Percentiles rank a stretch among this genome's conserved stretches.
Evolutionary conservation across 2,329 filamentous ascomycete species (phyloP).

Genomic region (Biscogniauxia sp.): DNA sequence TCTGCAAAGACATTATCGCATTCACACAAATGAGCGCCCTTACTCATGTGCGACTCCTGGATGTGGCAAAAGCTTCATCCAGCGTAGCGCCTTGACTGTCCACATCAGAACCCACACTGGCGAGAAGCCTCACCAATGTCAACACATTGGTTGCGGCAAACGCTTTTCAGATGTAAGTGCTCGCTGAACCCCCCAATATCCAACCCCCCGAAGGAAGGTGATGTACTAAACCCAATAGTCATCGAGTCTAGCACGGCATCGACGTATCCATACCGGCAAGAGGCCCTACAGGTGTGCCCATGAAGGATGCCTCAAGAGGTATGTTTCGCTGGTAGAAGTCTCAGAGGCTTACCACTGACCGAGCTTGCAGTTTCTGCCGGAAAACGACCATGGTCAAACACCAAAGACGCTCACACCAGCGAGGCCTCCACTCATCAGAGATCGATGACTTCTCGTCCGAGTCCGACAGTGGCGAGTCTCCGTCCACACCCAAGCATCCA

Average conservation of each 20-base stretch:
- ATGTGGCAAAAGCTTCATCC: constrained; percentile 70
- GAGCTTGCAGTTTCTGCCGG: constrained; percentile 59
- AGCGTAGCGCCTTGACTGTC: constrained; percentile 67
- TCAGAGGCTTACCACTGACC: constrained; percentile 16
- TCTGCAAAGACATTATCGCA: constrained; percentile 66
- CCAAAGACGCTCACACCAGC: constrained; percentile 60
- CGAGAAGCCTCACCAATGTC: constrained; percentile 69
- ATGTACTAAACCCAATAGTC: constrained; percentile 47
- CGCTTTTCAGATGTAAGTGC: constrained; percentile 64
- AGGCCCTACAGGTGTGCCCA: constrained; percentile 64
- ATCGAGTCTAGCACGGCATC: constrained; percentile 63
- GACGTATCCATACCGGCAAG: constrained; percentile 65
- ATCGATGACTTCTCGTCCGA: constrained; percentile 55
- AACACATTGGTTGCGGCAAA: constrained; percentile 64
- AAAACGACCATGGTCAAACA: constrained; percentile 72
- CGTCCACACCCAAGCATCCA: constrained; percentile 55
- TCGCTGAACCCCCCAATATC: not conserved
- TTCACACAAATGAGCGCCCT: constrained; percentile 69
- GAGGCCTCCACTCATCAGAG: constrained; percentile 55
- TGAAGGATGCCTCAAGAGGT: constrained; percentile 62
- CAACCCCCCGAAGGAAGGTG: not conserved
- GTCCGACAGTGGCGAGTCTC: constrained; percentile 57
- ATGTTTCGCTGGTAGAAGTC: constrained; percentile 14
- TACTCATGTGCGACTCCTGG: constrained; percentile 59
- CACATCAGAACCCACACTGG: constrained; percentile 70